These are phyloP conservation scores for Hypoxylon perforatum DNA, from an alignment of 495 filamentous ascomycete genomes.

Conservation along the genomic window DNA sequence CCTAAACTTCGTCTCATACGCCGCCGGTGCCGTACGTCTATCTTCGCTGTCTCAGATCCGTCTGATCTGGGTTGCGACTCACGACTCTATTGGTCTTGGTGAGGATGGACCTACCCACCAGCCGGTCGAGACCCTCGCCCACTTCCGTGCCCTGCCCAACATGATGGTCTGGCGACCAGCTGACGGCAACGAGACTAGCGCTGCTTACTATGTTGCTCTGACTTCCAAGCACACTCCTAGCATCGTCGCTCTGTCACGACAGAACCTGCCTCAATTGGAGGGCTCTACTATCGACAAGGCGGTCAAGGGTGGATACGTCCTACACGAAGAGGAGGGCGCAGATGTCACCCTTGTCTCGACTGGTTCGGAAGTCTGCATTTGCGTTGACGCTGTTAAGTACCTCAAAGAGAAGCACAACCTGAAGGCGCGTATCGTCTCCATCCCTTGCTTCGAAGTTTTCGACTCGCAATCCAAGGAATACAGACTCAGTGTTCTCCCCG, in stretches of 20 bases:
- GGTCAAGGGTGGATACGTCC: conserved; percentile 94
- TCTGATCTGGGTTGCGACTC: conserved; percentile 95
- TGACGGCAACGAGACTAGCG: conserved; percentile 97
- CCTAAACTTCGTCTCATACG: conserved; percentile 99
- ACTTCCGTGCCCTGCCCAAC: conserved; percentile 99
- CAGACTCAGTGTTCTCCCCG: conserved; percentile 87
- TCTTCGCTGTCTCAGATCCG: conserved; percentile 92
- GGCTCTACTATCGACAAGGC: conserved; percentile 86
- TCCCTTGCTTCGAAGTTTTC: conserved; percentile 98
- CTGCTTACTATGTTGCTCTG: conserved; percentile 95
- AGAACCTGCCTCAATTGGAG: conserved; percentile 98
- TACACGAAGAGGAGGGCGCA: conserved; percentile 84
- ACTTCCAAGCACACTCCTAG: conserved; percentile 90
- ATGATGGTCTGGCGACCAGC: conserved; percentile 99
- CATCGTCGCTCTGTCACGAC: conserved; percentile 94
- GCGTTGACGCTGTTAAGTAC: conserved; percentile 88
- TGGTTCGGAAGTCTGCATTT: conserved; percentile 94
- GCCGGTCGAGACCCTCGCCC: conserved; percentile 98
- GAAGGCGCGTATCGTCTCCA: conserved; percentile 90
- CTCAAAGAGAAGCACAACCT: conserved; percentile 90
- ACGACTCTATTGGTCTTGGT: conserved; percentile 99
- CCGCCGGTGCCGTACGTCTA: conserved; percentile 92
- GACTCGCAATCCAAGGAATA: conserved; percentile 95
- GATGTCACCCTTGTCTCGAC: conserved; percentile 92
- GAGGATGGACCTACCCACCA: conserved; percentile 99